Percentiles rank a stretch among this genome's conserved stretches.
Evolutionary conservation across 179 eudicot genomes (phyloP).

Genomic region (Silene coronaria): DNA sequence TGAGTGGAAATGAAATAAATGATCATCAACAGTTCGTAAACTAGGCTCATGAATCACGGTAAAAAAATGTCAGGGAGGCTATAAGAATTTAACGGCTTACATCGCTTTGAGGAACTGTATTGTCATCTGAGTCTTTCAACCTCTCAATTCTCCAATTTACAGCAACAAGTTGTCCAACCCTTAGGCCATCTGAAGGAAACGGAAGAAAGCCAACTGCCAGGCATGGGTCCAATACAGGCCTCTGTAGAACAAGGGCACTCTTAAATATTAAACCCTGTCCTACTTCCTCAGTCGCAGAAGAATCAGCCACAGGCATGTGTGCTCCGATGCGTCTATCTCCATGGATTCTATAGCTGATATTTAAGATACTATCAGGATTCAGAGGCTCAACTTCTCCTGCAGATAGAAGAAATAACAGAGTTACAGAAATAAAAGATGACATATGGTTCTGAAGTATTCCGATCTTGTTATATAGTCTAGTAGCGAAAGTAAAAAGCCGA

Average conservation of each 20-base stretch:
- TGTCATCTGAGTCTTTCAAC: slow-evolving; percentile 56
- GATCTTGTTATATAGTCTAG: neutral
- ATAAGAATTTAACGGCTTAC: slow-evolving; percentile 37
- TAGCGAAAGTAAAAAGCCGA: neutral
- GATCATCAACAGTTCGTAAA: neutral
- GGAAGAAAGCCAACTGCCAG: slow-evolving; percentile 97
- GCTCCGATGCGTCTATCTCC: slow-evolving; percentile 79
- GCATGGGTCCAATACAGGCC: slow-evolving; percentile 95
- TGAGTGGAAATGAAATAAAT: neutral
- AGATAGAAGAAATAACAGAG: neutral
- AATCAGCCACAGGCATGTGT: slow-evolving; percentile 55
- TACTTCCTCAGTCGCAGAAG: slow-evolving; percentile 28
- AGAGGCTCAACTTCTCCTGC: slow-evolving; percentile 55
- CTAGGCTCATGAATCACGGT: neutral
- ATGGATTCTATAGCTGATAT: slow-evolving; percentile 59
- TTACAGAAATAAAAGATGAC: neutral
- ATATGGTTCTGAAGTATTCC: neutral
- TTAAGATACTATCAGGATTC: slow-evolving; percentile 55
- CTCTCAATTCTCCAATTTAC: slow-evolving; percentile 96
- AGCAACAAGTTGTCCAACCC: slow-evolving; percentile 84
- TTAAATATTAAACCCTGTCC: slow-evolving; percentile 50
- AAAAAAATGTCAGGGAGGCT: neutral
- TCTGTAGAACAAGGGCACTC: slow-evolving; percentile 74
- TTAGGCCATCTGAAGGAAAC: slow-evolving; percentile 55
- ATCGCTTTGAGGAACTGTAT: slow-evolving; percentile 35